Conservation (phyloP, 306 rosid species). For the Vigna radiata region DNA sequence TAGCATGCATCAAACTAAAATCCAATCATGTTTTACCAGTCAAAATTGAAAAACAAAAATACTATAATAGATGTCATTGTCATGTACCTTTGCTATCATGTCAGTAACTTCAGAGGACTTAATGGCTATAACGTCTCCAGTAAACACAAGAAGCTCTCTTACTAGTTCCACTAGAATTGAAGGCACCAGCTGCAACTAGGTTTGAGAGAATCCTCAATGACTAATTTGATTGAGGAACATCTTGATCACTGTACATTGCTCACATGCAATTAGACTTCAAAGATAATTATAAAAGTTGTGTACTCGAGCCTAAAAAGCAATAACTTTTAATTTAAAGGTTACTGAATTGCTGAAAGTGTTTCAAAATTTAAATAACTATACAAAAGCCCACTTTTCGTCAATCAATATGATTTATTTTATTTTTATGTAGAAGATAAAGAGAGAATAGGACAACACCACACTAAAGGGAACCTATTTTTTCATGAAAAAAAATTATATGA, state of each 20-base stretch:
- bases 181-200: constrained; percentile 77
- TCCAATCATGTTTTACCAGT: no score
- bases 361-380: neutral
- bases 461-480: neutral
- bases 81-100: constrained; percentile 70
- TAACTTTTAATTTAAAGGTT: neutral
- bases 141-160: constrained; percentile 74
- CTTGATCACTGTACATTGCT: constrained; percentile 66
- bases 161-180: constrained; percentile 69
- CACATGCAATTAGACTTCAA: constrained; percentile 37
- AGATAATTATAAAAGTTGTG: neutral
- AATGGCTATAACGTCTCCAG: constrained; percentile 57
- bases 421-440: neutral
- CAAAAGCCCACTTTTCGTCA: neutral
- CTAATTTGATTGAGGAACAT: constrained; percentile 62
- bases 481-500: neutral
- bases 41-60: no score
- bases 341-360: neutral
- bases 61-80: constrained; percentile 5
- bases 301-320: neutral
- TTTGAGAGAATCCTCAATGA: constrained; percentile 86
- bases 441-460: neutral
- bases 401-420: neutral
- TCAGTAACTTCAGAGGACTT: constrained; percentile 72
- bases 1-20: no score